phyloP scores from a whole-genome alignment of 1,284 basidiomycete species.

The Anthracocystis panici-leucophaei region DNA sequence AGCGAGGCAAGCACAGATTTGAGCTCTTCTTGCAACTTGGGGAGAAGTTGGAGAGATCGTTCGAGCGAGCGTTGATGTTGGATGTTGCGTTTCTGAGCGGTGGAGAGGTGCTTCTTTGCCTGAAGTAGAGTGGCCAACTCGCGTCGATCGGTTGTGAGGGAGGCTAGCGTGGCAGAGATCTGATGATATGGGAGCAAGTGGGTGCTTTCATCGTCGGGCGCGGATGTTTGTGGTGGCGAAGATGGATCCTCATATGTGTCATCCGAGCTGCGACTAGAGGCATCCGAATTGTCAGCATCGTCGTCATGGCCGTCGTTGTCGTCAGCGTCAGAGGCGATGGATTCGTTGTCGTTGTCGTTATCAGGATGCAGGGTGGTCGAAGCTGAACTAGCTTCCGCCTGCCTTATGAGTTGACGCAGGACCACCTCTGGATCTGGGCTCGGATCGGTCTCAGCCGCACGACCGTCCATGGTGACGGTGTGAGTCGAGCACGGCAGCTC shows the following conservation, averaged over 20 bases:
- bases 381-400: conserved; percentile 21
- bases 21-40: conserved; percentile 37
- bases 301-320: background rate
- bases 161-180: conserved; percentile 26
- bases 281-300: background rate
- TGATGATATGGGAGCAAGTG: conserved; percentile 8
- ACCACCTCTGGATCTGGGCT: conserved; percentile 20
- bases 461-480: conserved; percentile 37
- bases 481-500: conserved; percentile 9
- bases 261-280: background rate
- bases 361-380: background rate
- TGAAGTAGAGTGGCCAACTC: conserved; percentile 24
- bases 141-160: conserved; percentile 27
- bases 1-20: conserved; percentile 34
- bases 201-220: background rate
- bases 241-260: background rate
- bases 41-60: conserved; percentile 4
- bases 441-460: conserved; percentile 8
- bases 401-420: conserved; percentile 34
- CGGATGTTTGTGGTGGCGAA: background rate
- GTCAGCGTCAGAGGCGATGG: background rate
- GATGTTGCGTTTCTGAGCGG: conserved; percentile 25
- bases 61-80: conserved; percentile 25
- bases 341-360: conserved; percentile 4
- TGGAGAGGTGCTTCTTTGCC: conserved; percentile 9